A percentile compares a stretch with the other conserved stretches of the same genome.
Conservation (phyloP, 2,329 filamentous ascomycete genomes). For the Neonectria hederae region DNA sequence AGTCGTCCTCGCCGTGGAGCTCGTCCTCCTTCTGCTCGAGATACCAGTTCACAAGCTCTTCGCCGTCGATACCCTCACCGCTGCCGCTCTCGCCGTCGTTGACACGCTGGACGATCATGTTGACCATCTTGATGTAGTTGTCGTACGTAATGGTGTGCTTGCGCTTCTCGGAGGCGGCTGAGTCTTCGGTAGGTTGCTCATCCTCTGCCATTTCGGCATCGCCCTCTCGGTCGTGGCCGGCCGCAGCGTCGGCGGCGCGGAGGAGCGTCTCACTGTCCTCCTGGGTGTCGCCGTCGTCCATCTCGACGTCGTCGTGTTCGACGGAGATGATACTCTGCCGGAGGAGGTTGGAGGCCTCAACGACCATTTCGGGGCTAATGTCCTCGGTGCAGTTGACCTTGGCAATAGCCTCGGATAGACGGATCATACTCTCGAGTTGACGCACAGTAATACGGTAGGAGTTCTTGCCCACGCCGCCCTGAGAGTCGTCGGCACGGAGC, state of each 20-base stretch:
- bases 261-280: constrained; percentile 58
- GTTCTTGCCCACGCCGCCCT: constrained; percentile 92
- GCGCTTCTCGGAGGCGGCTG: constrained; percentile 51
- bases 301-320: constrained; percentile 96
- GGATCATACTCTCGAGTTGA: constrained; percentile 95
- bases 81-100: constrained; percentile 80
- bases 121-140: constrained; percentile 92
- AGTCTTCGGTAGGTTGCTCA: constrained; percentile 49
- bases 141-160: constrained; percentile 95
- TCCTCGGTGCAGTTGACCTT: constrained; percentile 97
- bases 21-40: constrained; percentile 90
- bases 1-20: constrained; percentile 81
- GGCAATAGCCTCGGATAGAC: constrained; percentile 95
- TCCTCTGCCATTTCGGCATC: constrained; percentile 55
- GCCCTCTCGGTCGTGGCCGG: constrained; percentile 57
- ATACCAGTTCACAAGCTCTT: constrained; percentile 87
- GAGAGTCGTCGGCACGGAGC: constrained; percentile 89
- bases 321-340: constrained; percentile 96
- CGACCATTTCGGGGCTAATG: constrained; percentile 83
- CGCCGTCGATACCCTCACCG: constrained; percentile 86
- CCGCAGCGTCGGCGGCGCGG: constrained; percentile 53
- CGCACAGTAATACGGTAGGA: constrained; percentile 97
- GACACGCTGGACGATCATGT: constrained; percentile 82
- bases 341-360: constrained; percentile 90
- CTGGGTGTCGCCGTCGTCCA: constrained; percentile 75